Conservation (phyloP, 148 eudicot species). For the Rhododendron ovatum region DNA sequence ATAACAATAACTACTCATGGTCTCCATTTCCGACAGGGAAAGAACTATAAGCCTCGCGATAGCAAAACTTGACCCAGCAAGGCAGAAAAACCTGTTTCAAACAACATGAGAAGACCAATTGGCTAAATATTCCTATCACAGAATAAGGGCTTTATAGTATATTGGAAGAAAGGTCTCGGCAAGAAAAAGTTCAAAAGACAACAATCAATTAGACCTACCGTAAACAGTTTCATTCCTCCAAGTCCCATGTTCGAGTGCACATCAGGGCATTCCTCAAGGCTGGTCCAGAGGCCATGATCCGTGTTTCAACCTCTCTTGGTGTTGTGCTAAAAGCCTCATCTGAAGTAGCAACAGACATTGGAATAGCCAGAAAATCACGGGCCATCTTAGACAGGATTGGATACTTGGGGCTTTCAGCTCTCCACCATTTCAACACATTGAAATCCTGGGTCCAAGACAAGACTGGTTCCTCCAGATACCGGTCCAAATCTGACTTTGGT, state of each 20-base stretch:
- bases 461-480: neutral
- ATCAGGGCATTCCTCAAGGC: neutral
- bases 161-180: neutral
- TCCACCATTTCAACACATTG: slow-evolving; percentile 5
- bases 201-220: neutral
- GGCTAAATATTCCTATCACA: neutral
- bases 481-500: neutral
- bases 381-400: slow-evolving; percentile 7
- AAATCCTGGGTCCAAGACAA: neutral
- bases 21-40: neutral
- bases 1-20: neutral
- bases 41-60: neutral
- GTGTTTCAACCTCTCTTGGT: neutral
- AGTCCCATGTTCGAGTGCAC: neutral
- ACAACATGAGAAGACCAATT: neutral
- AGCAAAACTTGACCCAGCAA: neutral
- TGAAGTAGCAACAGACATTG: slow-evolving; percentile 6
- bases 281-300: neutral
- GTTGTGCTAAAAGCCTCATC: neutral
- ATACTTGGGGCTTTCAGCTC: neutral
- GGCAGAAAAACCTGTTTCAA: neutral
- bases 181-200: neutral
- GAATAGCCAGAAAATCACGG: slow-evolving; percentile 3
- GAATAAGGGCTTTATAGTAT: neutral
- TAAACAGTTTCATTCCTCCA: neutral